Conservation (phyloP, 768 basidiomycete species). For the Tricholoma sp. region DNA sequence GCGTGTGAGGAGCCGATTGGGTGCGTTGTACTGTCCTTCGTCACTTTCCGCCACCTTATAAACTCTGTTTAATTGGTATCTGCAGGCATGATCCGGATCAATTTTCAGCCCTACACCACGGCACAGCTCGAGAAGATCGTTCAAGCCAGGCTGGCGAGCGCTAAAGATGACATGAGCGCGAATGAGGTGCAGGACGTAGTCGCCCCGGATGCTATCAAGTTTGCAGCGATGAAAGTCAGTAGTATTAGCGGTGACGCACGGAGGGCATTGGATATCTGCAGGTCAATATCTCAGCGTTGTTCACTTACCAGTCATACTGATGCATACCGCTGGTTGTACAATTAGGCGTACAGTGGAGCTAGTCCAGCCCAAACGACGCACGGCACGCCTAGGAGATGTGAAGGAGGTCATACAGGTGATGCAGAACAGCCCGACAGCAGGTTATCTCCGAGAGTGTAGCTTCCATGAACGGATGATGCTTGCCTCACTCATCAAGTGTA, state of each 20-base stretch:
- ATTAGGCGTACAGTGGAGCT: slow-evolving; percentile 79
- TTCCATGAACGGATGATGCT: slow-evolving; percentile 88
- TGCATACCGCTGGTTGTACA: neutral
- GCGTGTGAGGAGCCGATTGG: slow-evolving; percentile 86
- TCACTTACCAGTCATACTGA: neutral
- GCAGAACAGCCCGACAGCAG: slow-evolving; percentile 88
- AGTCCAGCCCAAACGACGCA: slow-evolving; percentile 42
- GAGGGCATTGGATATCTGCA: slow-evolving; percentile 87
- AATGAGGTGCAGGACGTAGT: slow-evolving; percentile 49
- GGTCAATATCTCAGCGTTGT: slow-evolving; percentile 37
- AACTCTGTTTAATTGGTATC: neutral
- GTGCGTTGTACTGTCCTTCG: slow-evolving; percentile 35
- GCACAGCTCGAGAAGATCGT: slow-evolving; percentile 82
- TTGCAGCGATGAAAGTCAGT: slow-evolving; percentile 68
- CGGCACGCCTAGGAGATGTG: slow-evolving; percentile 68
- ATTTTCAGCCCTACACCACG: slow-evolving; percentile 85
- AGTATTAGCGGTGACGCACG: slow-evolving; percentile 92
- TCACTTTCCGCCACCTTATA: neutral
- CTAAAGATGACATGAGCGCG: slow-evolving; percentile 44
- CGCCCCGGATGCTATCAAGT: slow-evolving; percentile 67
- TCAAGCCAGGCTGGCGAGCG: slow-evolving; percentile 66
- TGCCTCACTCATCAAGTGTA: slow-evolving; percentile 74
- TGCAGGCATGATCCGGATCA: slow-evolving; percentile 83
- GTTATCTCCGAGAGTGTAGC: slow-evolving; percentile 76
- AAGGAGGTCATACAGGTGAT: slow-evolving; percentile 75